Evolutionary conservation across 2,329 filamentous ascomycete species (phyloP), one percentile per base, ranked within the genome.

Genomic region (Pseudogymnoascus sp.): DNA sequence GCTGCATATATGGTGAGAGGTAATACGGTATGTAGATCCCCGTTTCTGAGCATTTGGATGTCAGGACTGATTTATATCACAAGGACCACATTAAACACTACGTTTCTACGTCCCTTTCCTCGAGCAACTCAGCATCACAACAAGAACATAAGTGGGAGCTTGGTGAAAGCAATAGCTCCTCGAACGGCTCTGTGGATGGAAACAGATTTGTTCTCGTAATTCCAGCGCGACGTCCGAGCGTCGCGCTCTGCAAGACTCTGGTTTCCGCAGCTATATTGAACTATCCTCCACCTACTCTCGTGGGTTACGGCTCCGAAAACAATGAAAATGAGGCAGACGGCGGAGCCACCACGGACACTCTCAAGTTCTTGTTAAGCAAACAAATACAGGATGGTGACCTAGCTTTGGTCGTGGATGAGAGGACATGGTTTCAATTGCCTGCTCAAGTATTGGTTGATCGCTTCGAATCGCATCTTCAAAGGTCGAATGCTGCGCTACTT

Each of bases 231-330:
- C 79, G 77, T 36, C 66, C 75, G 16, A 65, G 63, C 8, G 16
- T 38, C 9, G 75, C 78, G n/a, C 75, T 85, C 39, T 86, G 83
- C 74, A 81, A 81, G 65, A 79, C 81, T 1, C 68, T 84, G 11
- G 72, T 84, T 11, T 83, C 82, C 1, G 78, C 81, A 1, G 81
- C 83, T 71, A 75, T 85, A n/a, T 73, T 85, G 38, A 77, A 81
- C 63, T 86, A 84, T 60, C 83, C 84, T 8, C 78, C 82, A 12
- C 80, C 83, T 6, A 83, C 79, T 1, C 68, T 84, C 30, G 73
- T 85, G 63, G 77, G 77, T 54, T 79, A 79, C 67, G 72, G 67
- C 50, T 71, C 68, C 62, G 67, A 43, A 11, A 58, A 18, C 18
- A 18, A 58, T 1, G 58, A 38, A 22, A 60, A 62, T 6, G 43